Evolutionary conservation across 345 rosid genomes (phyloP), one percentile per base, ranked within the genome.

Genomic region (Populus simonii): DNA sequence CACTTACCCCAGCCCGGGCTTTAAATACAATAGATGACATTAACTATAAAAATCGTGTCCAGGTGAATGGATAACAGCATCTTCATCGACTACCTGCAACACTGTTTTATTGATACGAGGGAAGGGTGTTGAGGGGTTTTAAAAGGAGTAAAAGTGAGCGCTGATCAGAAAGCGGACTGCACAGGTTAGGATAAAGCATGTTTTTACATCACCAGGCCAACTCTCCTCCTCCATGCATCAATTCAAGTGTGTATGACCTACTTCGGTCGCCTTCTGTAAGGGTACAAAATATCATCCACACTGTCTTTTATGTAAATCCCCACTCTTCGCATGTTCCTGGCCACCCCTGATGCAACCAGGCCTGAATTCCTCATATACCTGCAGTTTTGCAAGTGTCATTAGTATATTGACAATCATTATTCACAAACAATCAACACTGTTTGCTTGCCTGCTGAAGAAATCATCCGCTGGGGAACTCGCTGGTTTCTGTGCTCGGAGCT

Each of bases 281-380:
- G 88, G 61, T 81, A 83, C 45, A 91, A 65, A 55, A 89, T 78
- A 75, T 89, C 91, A 57, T 88, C 90, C 61, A 91, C 2, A 15
- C 85, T 89, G 74, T 88, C 86, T 83, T 89, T 89, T 31, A 89
- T 16, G 72, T 88, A 85, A 79, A 73, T 86, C 78, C 92, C 90
- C 1, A 89, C 83, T 84, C 81, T 87, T 39, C 83, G 84, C 81
- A 83, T 77, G 79, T 89, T 89, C 81, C 81, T 89, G 0, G 84
- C 88, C 13, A 88, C 93, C 20, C 92, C 93, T 1, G 95, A 76
- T 11, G 93, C 93, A 23, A 89, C 95, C 25, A 91, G 84, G 57
- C 82, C 79, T 29, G 93, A 90, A 12, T 83, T 91, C 81, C 92
- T 84, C 43, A 81, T 85, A 70, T 88, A 91, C 88, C 95, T 91